A percentile compares a stretch with the other conserved stretches of the same genome.
phyloP scores from a whole-genome alignment of 345 rosid genomes.

The Eucalyptus victrix region DNA sequence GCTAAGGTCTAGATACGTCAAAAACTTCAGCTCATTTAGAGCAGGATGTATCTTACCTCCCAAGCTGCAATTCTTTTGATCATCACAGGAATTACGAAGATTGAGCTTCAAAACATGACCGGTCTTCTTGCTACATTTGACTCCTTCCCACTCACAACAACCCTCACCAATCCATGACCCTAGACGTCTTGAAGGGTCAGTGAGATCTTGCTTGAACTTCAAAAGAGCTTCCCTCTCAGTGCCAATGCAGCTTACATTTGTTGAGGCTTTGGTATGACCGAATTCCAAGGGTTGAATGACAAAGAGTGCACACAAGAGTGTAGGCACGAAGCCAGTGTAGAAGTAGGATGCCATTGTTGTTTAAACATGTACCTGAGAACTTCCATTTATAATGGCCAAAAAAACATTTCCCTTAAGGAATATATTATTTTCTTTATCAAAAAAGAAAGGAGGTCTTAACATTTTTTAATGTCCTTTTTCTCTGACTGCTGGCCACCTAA shows the following conservation, averaged over 20 bases:
- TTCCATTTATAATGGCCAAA: too few relatives aligned
- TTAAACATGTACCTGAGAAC: too few relatives aligned
- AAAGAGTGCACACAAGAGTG: not conserved
- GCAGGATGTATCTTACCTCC: too few relatives aligned
- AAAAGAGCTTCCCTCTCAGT: not conserved
- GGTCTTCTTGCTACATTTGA: not conserved
- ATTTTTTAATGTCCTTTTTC: too few relatives aligned
- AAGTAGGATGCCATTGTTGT: not conserved
- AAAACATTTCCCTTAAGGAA: too few relatives aligned
- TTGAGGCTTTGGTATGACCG: too few relatives aligned
- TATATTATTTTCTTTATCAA: too few relatives aligned
- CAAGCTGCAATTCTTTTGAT: too few relatives aligned
- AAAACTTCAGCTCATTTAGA: too few relatives aligned
- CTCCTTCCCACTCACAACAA: not conserved
- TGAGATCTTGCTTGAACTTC: not conserved
- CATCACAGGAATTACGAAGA: slow-evolving; percentile 2
- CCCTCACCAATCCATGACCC: not conserved
- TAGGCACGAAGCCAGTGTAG: not conserved
- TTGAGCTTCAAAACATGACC: not conserved
- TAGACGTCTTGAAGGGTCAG: not conserved
- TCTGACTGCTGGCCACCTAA: too few relatives aligned
- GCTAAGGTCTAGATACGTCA: too few relatives aligned
- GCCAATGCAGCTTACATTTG: not conserved
- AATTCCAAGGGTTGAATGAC: not conserved
- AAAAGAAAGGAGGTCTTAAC: too few relatives aligned